Base-by-base conservation (phyloP, 345 rosid species). In the Eucalyptus decipiens region DNA sequence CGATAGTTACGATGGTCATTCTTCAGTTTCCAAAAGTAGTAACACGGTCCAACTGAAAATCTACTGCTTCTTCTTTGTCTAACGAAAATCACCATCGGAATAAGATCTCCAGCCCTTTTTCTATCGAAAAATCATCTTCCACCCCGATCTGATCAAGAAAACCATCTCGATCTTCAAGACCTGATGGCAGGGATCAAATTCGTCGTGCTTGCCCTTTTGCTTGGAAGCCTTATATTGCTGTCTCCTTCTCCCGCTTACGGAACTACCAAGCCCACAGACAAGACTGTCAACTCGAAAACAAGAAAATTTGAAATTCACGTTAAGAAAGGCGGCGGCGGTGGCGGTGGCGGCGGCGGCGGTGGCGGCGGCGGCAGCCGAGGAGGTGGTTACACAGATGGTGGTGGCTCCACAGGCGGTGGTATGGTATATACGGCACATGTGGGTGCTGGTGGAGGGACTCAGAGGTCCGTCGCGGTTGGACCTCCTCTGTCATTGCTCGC, bases 311-410 rank as follows among this genome's bases (percentile, higher is more conserved):
- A 26, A 24, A 58, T 24, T 3, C 65, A 58, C 15, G 15, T 58
- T 2, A 58, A 58, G 15, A 58, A 26, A 5, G 65, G 65, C 7
- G 65, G 62, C 0, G 30, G 30, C 1, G 30, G 62, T 3, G 13
- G 62, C 5, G 2, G 62, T 2, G 28, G 60, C 8, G 9, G 58
- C 0, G 11, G 60, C 28, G 11, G 58, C 1, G 30, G 62, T 0
- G 62, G 62, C 4, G 7, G 65, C 4, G 30, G 65, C 4, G n/a
- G 65, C 2, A 13, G 65, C 30, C 30, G n/a, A 11, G 65, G 65
- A 3, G 65, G 65, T 26, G n/a, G 65, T 9, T 24, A 58, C 21
- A 6, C 54, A 50, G 54, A 18, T 6, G 54, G 52, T 17, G 52
- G 21, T 17, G 54, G 54, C 54, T 16, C 19, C 7, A 3, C 14